Base-by-base conservation (phyloP, 2,329 filamentous ascomycete species). In the Aureobasidium sp. region DNA sequence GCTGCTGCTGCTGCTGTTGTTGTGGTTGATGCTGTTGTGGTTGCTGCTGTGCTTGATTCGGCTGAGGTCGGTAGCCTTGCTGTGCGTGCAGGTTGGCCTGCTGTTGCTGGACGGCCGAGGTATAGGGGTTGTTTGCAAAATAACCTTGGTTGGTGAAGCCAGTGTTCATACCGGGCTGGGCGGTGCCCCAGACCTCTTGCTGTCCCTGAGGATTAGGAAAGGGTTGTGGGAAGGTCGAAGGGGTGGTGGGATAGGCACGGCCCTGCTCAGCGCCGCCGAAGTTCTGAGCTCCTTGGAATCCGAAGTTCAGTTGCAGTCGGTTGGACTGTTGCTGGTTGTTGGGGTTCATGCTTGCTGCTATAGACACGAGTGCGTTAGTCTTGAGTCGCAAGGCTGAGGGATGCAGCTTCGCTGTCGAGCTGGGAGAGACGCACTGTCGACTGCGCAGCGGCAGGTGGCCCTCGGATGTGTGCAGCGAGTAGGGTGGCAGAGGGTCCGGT, bases 181-280 rank as follows among this genome's bases (percentile, higher is more conserved):
- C 54, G 45, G 77, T 73, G 49, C 78, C 78, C 79, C 82, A 82
- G 63, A 82, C 78, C 68, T 86, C 84, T 66, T 85, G 83, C 72
- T 84, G 81, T 49, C 80, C 80, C 58, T 78, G 76, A 67, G 81
- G 78, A 68, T 80, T 81, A 54, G 81, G 81, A 69, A 84, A 86
- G 63, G 92, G 92, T 77, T 97, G 93, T 13, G 93, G 93, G 71
- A 97, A 97, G 62, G 92, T 96, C 65, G 93, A 96, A 57, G 93
- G 93, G 10, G 93, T 96, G 57, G 93, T 80, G 57, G 78, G 78
- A 69, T 77, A 80, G 61, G 75, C 75, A 64, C 78, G 75, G 60
- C 77, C 77, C 65, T 71, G 68, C 62, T 75, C 73, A 61, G 72
- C 72, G 61, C 71, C 71, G 61, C 71, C 71, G 67, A 76, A 75